Evolutionary conservation across 2,329 filamentous ascomycete genomes (phyloP), one percentile per base, ranked within the genome.

Genomic region (Verticillium klebahnii): DNA sequence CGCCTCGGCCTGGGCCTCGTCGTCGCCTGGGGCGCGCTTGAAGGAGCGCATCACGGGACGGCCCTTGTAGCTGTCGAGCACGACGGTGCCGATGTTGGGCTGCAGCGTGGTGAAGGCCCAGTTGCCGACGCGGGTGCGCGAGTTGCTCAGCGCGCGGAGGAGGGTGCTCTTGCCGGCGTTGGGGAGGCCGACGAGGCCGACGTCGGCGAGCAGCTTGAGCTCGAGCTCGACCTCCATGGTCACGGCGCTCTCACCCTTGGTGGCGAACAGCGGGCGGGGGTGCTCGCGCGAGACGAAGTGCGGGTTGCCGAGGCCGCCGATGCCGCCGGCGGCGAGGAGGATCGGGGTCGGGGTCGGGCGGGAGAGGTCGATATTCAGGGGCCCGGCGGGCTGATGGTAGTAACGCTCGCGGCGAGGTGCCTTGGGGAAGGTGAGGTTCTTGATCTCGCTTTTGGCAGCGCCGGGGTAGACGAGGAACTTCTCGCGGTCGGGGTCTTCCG

Each of bases 91-190:
- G 60, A 99, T 96, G 68, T 96, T 97, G 2, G 95, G 95, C 68
- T 93, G 89, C 9, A 99, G 82, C 0, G 95, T 99, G 3, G 95
- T 99, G 74, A 99, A 99, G 11, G 93, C 94, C 95, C 95, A 99
- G 73, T 91, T 89, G 50, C 95, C 95, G 34, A 99, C 88, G 45
- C 95, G 86, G 1, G 95, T 92, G 63, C 93, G 89, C 72, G 91
- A 96, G 73, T 93, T 93, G 69, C 89, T 96, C 69, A 99, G 79
- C 3, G 93, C 89, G 19, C 95, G 88, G 17, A 98, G 83, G 1
- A 99, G 82, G 0, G 95, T 98, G 72, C 91, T 96, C 77, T 99
- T 99, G 9, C 95, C 95, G 5, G 94, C 95, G 73, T 99, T 99
- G 1, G 95, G 95, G 17, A 98, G 85, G 1, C 95, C 95, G 17